Conservation (phyloP, 176 grass and related monocot species). For the Triticum monococcum region DNA sequence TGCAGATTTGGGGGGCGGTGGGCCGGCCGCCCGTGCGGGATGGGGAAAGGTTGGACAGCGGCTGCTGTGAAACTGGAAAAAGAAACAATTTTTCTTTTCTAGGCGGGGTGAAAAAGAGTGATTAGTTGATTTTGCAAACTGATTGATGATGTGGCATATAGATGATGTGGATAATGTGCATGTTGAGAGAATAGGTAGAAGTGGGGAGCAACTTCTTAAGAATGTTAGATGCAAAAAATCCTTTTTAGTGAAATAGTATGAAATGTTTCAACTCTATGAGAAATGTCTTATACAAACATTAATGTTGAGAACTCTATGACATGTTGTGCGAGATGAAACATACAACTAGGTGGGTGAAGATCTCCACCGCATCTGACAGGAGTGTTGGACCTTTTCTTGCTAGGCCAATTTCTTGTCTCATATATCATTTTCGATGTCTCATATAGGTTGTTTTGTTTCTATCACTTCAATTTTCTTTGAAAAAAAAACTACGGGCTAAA, state of each 20-base stretch:
- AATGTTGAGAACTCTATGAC: constrained; percentile 22
- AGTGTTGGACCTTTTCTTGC: constrained; percentile 73
- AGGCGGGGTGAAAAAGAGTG: too few relatives aligned
- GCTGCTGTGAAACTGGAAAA: too few relatives aligned
- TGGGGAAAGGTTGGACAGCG: too few relatives aligned
- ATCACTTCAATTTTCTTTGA: background rate
- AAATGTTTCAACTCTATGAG: background rate
- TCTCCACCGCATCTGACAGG: constrained; percentile 68
- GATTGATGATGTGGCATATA: too few relatives aligned
- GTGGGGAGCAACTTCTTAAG: too few relatives aligned
- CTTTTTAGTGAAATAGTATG: background rate
- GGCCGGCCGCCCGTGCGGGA: too few relatives aligned
- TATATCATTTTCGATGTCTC: background rate
- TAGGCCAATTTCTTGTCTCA: constrained; percentile 37
- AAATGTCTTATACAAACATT: background rate
- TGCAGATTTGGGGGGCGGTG: too few relatives aligned
- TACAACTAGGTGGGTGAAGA: constrained; percentile 65
- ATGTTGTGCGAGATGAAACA: constrained; percentile 60
- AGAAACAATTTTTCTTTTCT: too few relatives aligned
- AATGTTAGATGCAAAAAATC: background rate
- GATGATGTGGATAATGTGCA: too few relatives aligned
- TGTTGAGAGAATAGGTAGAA: too few relatives aligned
- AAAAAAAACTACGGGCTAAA: too few relatives aligned
- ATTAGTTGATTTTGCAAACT: too few relatives aligned
- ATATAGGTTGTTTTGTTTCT: background rate